Conservation (phyloP, 352 stramenopile genomes). For the Pythium scleroteichum region DNA sequence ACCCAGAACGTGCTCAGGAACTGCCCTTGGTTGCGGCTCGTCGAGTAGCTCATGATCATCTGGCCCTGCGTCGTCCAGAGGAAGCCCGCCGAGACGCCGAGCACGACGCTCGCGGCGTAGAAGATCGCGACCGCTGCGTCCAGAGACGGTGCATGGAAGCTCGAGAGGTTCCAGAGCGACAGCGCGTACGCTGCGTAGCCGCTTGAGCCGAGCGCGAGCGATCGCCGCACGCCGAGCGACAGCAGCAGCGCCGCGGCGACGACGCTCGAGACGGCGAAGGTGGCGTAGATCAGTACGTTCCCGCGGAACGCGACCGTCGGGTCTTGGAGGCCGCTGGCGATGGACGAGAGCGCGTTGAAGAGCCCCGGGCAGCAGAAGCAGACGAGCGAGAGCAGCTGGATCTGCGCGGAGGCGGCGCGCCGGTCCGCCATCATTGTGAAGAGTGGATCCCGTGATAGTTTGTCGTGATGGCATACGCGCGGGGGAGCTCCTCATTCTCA, state of each 20-base stretch:
- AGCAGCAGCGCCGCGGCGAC: conserved; percentile 46
- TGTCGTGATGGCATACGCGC: background rate
- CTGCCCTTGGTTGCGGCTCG: conserved; percentile 37
- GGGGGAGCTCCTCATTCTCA: background rate
- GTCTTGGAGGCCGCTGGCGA: conserved; percentile 43
- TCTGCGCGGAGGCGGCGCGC: conserved; percentile 23
- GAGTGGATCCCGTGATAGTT: too few species aligned
- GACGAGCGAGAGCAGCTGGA: conserved; percentile 40
- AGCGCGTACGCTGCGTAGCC: conserved; percentile 61
- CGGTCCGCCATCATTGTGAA: too few species aligned
- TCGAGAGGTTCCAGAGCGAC: conserved; percentile 47
- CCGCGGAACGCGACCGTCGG: conserved; percentile 39
- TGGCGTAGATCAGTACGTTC: conserved; percentile 55
- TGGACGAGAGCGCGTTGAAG: conserved; percentile 56
- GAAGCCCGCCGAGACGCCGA: conserved; percentile 62
- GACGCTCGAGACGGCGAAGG: conserved; percentile 61
- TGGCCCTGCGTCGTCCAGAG: conserved; percentile 80
- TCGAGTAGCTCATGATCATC: conserved; percentile 66
- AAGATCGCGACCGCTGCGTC: conserved; percentile 1
- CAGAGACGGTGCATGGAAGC: conserved; percentile 1
- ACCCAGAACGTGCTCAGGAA: conserved; percentile 78
- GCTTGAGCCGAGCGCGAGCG: conserved; percentile 52
- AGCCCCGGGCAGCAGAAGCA: conserved; percentile 58
- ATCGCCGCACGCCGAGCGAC: conserved; percentile 38
- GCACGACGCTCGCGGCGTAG: conserved; percentile 36